Conservation (phyloP, 1,284 basidiomycete species). For the Fomitopsis pinicola region DNA sequence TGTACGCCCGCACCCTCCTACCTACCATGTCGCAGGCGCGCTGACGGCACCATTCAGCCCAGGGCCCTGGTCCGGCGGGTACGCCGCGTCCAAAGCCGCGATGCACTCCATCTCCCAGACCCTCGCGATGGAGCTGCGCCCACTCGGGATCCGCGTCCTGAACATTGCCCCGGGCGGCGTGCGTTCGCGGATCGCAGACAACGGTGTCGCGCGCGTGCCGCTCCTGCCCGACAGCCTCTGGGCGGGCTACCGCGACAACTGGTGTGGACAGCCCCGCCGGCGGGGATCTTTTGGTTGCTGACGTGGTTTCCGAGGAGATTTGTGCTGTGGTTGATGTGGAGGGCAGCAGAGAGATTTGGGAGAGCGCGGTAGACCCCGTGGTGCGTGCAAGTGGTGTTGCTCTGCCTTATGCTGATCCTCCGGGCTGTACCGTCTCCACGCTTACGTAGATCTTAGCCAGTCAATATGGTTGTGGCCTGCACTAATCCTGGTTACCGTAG, state of each 20-base stretch:
- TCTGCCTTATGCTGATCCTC: not conserved
- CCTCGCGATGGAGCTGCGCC: constrained; percentile 29
- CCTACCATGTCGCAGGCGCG: not conserved
- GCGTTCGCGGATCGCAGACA: constrained; percentile 20
- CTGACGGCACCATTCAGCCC: constrained; percentile 10
- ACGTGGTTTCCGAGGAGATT: not conserved
- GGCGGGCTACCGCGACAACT: not conserved
- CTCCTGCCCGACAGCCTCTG: not conserved
- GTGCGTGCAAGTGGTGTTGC: too few relatives aligned
- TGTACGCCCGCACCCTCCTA: constrained; percentile 6
- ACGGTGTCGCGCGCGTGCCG: not conserved
- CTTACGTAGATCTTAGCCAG: too few relatives aligned
- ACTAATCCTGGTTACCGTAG: too few relatives aligned
- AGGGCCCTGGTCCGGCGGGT: constrained; percentile 30
- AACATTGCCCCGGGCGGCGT: constrained; percentile 21
- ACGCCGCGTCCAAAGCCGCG: constrained; percentile 29
- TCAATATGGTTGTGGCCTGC: too few relatives aligned
- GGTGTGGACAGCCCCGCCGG: not conserved
- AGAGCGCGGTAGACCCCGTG: too few relatives aligned
- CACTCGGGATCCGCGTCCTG: constrained; percentile 24
- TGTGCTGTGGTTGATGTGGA: not conserved
- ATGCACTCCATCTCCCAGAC: constrained; percentile 26
- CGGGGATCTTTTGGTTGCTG: not conserved
- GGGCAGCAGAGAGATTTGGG: not conserved
- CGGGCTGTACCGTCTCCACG: not conserved